Evolutionary conservation across 2,329 filamentous ascomycete genomes (phyloP).

Genomic region (Sordariomycetes sp.): DNA sequence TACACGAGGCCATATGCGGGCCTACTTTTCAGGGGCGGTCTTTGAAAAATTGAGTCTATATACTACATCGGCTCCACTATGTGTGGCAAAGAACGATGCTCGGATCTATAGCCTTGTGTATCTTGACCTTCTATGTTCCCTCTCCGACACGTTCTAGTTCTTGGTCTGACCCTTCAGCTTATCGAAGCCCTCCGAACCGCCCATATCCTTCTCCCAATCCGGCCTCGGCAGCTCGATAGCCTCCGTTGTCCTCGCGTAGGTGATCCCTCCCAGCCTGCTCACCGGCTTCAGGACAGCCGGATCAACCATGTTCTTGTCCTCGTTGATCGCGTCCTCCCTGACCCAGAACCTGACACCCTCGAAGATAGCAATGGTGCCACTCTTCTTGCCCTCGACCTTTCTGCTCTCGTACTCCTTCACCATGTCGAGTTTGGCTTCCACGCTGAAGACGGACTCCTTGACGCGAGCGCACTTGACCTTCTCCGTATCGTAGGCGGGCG

Average conservation of each 20-base stretch:
- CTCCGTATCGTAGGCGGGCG: conserved; percentile 52
- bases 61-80: too few species aligned
- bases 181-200: conserved; percentile 44
- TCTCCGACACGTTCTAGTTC: too few species aligned
- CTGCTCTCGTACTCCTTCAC: conserved; percentile 69
- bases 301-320: conserved; percentile 66
- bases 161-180: too few species aligned
- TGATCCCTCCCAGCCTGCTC: conserved; percentile 74
- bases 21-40: too few species aligned
- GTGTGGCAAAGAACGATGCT: too few species aligned
- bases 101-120: background rate
- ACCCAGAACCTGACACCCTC: conserved; percentile 87
- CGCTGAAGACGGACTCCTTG: conserved; percentile 70
- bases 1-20: too few species aligned
- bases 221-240: conserved; percentile 62
- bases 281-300: conserved; percentile 67
- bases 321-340: conserved; percentile 77
- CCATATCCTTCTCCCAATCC: conserved; percentile 42
- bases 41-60: too few species aligned
- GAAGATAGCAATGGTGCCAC: conserved; percentile 64
- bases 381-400: conserved; percentile 61
- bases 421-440: conserved; percentile 74
- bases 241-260: conserved; percentile 64
- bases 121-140: background rate
- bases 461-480: conserved; percentile 66